phyloP scores from a whole-genome alignment of 352 stramenopile species.

The Phytophthora kernoviae region DNA sequence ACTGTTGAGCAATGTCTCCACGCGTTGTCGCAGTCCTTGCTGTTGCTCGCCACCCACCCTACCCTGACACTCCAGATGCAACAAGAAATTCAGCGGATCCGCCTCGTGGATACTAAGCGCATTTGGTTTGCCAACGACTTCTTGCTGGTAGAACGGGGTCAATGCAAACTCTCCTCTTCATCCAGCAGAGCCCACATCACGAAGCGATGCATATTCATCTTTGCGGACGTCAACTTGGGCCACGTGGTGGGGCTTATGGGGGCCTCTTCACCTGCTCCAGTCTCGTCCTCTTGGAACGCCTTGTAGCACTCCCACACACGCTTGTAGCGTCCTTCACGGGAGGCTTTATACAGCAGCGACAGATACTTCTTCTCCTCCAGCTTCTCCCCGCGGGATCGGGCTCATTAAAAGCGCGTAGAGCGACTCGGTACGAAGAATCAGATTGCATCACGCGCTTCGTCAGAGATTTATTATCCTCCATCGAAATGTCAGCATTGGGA shows the following conservation, averaged over 20 bases:
- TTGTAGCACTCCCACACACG: conserved; percentile 45
- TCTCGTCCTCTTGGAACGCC: conserved; percentile 44
- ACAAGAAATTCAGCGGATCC: conserved; percentile 68
- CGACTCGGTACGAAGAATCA: conserved; percentile 25
- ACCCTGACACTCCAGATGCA: conserved; percentile 65
- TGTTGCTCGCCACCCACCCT: conserved; percentile 42
- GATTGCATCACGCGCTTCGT: conserved; percentile 7
- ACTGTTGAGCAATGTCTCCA: conserved; percentile 48
- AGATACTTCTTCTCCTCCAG: conserved; percentile 53
- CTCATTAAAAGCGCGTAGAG: conserved; percentile 43
- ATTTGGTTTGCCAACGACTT: conserved; percentile 55
- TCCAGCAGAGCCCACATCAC: conserved; percentile 72
- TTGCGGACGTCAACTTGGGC: conserved; percentile 42
- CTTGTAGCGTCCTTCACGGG: conserved; percentile 34
- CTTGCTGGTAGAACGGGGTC: conserved; percentile 43
- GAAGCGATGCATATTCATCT: conserved; percentile 65
- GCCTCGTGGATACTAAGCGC: conserved; percentile 52
- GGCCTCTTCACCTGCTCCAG: conserved; percentile 24
- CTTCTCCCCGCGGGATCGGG: conserved; percentile 11
- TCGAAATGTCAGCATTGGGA: not conserved
- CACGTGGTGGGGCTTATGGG: conserved; percentile 38
- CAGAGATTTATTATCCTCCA: conserved; percentile 2
- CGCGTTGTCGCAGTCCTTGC: conserved; percentile 32
- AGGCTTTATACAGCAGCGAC: conserved; percentile 71
- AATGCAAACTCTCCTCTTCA: conserved; percentile 33